Conservation (phyloP, 345 rosid species). For the Citrus inodora region DNA sequence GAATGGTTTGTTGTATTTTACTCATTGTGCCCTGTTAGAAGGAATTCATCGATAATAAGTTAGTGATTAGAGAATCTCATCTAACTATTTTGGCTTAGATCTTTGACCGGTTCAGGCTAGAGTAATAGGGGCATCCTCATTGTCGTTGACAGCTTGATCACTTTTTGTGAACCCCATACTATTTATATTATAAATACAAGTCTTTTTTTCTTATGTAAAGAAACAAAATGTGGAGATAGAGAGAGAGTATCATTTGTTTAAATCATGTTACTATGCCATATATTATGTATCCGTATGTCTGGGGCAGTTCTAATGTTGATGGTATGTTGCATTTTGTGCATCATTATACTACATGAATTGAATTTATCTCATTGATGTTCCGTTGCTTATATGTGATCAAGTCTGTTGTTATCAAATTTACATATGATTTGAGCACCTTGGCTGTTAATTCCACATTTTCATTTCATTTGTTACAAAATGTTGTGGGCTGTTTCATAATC, state of each 20-base stretch:
- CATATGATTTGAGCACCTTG: too few relatives aligned
- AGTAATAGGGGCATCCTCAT: neutral
- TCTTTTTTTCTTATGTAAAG: too few relatives aligned
- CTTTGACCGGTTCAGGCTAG: neutral
- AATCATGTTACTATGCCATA: too few relatives aligned
- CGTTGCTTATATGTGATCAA: neutral
- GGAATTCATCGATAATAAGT: neutral
- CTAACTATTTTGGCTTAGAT: neutral
- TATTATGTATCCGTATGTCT: neutral
- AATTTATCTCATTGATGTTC: neutral
- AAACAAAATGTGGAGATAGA: too few relatives aligned
- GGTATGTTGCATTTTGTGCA: neutral
- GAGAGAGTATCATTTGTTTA: too few relatives aligned
- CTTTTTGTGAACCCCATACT: neutral
- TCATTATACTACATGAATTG: neutral
- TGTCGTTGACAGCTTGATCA: neutral
- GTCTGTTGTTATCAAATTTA: neutral
- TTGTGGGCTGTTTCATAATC: neutral
- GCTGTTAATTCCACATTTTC: too few relatives aligned
- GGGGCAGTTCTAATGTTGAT: neutral
- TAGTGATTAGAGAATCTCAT: neutral
- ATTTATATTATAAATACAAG: neutral
- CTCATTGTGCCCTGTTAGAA: neutral
- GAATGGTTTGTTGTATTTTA: too few relatives aligned
- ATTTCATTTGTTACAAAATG: too few relatives aligned